Evolutionary conservation across 2,329 filamentous ascomycete species (phyloP), one percentile per base, ranked within the genome.

Genomic region (Ceratocystis papillata): DNA sequence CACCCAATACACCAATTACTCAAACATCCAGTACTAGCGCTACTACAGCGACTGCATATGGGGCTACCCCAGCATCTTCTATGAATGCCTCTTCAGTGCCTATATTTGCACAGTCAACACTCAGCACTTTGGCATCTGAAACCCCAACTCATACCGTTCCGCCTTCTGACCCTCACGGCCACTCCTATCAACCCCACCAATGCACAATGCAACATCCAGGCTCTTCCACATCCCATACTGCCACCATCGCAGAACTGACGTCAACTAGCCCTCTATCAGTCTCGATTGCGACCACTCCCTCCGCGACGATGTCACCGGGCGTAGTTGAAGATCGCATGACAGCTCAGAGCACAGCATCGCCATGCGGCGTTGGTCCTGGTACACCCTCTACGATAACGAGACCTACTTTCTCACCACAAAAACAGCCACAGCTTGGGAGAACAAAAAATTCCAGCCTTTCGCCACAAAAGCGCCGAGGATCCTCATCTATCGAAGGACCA

Each of bases 391-490:
- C 55, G 17, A 37, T n/a, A 17, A 15, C 55, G 5, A 30, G 15
- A 17, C 55, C 55, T 59, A 12, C 12, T 59, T n/a, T 37, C n/a
- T 37, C 17, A 37, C n/a, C 55, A 33, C 53, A 25, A 33, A 15
- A 57, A 33, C 55, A 59, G 8, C 28, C 20, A n/a, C 28, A 59
- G 30, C 30, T 28, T 7, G 30, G 17, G 15, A n/a, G 17, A 4
- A 33, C 55, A 5, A 28, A 66, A 46, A 46, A 65, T 12, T 61
- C 28, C 37, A 62, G 50, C 25, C 37, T 64, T 46, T 67, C 67
- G 4, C 67, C 65, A 25, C 62, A 66, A 15, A 68, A 68, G 62
- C 67, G 67, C 2, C 46, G 65, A 10, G 53, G 63, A 41, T 67
- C 67, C 17, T 57, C 67, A 22, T 30, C 20, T 44, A 17, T 30